phyloP scores from a whole-genome alignment of 768 basidiomycete species.

The Rhodotorula diobovata region DNA sequence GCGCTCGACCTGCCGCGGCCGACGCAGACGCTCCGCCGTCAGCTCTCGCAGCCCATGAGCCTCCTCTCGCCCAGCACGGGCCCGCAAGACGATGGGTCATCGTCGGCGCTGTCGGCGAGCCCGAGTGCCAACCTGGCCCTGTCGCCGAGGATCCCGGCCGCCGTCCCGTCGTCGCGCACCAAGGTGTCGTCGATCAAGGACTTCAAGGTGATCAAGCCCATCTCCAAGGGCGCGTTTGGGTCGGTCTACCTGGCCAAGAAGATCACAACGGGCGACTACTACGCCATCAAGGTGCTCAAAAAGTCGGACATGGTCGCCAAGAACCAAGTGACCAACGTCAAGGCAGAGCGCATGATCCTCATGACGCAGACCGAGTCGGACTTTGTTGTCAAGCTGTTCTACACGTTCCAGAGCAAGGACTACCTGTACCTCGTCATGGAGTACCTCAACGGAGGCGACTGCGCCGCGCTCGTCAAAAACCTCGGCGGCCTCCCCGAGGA shows the following conservation, averaged over 20 bases:
- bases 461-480: constrained; percentile 92
- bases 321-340: constrained; percentile 99
- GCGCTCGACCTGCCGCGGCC: constrained; percentile 34
- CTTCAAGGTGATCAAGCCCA: constrained; percentile 98
- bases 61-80: constrained; percentile 23
- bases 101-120: constrained; percentile 9
- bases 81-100: constrained; percentile 3
- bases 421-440: constrained; percentile 99
- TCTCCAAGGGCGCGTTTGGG: constrained; percentile 93
- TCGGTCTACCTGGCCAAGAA: constrained; percentile 98
- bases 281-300: constrained; percentile 98
- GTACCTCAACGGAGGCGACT: constrained; percentile 96
- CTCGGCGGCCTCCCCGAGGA: constrained; percentile 90
- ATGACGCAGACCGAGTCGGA: constrained; percentile 96
- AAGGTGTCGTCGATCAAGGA: constrained; percentile 93
- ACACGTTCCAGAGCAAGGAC: constrained; percentile 99
- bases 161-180: constrained; percentile 69
- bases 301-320: constrained; percentile 99
- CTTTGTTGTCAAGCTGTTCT: constrained; percentile 91
- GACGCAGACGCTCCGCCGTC: constrained; percentile 13
- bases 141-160: constrained; percentile 79
- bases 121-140: constrained; percentile 46
- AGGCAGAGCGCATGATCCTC: constrained; percentile 97
- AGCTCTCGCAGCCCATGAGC: constrained; percentile 19
- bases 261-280: constrained; percentile 96